Conservation (phyloP, 495 filamentous ascomycete species). For the Penicillium bovifimosum region DNA sequence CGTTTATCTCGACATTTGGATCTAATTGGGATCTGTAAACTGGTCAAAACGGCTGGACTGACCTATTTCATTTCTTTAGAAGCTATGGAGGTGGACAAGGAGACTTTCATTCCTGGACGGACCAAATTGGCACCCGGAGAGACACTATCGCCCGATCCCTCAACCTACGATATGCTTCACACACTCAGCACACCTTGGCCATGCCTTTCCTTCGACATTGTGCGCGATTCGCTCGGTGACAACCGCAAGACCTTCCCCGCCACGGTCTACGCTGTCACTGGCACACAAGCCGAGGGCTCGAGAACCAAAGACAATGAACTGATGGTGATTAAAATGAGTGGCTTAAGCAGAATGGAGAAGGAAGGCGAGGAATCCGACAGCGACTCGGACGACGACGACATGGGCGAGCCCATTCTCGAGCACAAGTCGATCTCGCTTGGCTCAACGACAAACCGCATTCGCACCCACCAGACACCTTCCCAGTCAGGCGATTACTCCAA, state of each 20-base stretch:
- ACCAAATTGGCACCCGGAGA: conserved; percentile 82
- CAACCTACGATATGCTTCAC: conserved; percentile 95
- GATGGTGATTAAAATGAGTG: conserved; percentile 92
- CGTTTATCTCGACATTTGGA: conserved; percentile 7
- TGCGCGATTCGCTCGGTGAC: conserved; percentile 83
- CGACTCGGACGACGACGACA: conserved; percentile 69
- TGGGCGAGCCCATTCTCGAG: conserved; percentile 88
- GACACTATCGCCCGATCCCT: conserved; percentile 81
- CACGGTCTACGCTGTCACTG: conserved; percentile 87
- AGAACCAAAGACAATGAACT: conserved; percentile 82
- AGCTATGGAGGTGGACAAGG: conserved; percentile 85
- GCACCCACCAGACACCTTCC: conserved; percentile 68
- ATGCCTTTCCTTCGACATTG: conserved; percentile 90
- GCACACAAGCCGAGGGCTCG: conserved; percentile 78
- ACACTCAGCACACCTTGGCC: conserved; percentile 89
- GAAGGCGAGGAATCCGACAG: conserved; percentile 68
- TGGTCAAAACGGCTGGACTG: neutral
- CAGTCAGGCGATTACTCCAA: conserved; percentile 55
- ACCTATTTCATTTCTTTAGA: conserved; percentile 34
- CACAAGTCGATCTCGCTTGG: conserved; percentile 78
- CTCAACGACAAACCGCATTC: conserved; percentile 88
- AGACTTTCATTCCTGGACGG: conserved; percentile 89
- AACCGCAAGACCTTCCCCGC: conserved; percentile 86
- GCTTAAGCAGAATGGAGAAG: conserved; percentile 77
- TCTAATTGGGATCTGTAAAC: neutral